Conservation (phyloP, 257 asterid genomes). For the Scutellaria baicalensis region DNA sequence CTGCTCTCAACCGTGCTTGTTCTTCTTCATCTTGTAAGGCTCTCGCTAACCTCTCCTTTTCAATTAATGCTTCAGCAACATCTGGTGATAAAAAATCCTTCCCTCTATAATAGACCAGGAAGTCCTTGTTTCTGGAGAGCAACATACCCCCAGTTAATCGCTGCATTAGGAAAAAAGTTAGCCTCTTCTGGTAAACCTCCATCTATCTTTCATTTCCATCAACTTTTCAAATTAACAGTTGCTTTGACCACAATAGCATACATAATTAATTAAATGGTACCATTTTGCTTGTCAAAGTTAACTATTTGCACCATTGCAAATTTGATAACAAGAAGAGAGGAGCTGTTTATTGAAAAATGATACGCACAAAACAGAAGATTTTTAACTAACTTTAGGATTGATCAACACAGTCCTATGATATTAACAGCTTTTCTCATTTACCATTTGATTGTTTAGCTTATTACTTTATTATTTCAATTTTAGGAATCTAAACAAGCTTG, state of each 20-base stretch:
- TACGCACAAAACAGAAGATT: background rate
- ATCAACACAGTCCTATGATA: background rate
- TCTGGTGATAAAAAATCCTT: conserved; percentile 84
- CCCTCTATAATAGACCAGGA: conserved; percentile 84
- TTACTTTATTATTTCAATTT: background rate
- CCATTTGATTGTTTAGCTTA: background rate
- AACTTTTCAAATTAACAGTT: background rate
- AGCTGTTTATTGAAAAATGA: background rate
- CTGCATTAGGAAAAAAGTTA: conserved; percentile 37
- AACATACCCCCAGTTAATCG: conserved; percentile 80
- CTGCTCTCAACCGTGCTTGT: conserved; percentile 65
- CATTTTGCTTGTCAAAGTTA: background rate
- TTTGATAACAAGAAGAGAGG: background rate
- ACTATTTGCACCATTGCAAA: background rate
- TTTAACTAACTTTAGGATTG: conserved; percentile 2
- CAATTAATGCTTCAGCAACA: conserved; percentile 81
- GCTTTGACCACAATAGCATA: background rate
- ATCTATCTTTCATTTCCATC: background rate
- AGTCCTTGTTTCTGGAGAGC: conserved; percentile 92
- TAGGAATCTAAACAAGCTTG: background rate
- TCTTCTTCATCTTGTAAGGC: conserved; percentile 91
- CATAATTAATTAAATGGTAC: background rate
- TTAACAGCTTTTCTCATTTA: background rate
- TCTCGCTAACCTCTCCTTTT: conserved; percentile 79
- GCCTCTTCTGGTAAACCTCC: background rate